Evolutionary conservation across 78 protist species (phyloP).

Genomic region (Guillardia theta): DNA sequence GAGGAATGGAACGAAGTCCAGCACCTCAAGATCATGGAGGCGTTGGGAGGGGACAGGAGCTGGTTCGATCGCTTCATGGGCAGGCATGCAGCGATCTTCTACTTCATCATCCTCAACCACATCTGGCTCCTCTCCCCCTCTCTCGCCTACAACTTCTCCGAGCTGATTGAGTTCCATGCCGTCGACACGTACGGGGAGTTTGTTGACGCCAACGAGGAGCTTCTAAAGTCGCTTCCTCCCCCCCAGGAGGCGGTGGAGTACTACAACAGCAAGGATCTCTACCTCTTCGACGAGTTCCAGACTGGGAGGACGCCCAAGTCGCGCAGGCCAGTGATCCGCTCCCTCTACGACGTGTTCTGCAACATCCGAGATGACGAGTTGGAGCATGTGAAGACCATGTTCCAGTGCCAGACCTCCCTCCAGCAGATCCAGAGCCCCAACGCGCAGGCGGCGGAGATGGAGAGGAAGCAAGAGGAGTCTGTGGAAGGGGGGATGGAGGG

Average conservation of each 20-base stretch:
- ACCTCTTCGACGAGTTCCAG: constrained; percentile 22
- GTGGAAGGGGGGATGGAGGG: too few species aligned
- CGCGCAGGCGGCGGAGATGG: background rate
- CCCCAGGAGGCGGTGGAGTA: background rate
- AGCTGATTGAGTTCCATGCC: constrained; percentile 12
- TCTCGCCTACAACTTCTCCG: background rate
- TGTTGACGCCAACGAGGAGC: background rate
- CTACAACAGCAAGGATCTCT: background rate
- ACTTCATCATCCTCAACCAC: background rate
- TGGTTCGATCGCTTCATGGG: background rate
- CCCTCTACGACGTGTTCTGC: background rate
- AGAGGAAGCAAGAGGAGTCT: background rate
- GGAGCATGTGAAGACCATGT: constrained; percentile 12
- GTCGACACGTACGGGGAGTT: constrained; percentile 20
- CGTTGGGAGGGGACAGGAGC: background rate
- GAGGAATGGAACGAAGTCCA: background rate
- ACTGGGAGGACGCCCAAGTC: background rate
- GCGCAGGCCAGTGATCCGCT: background rate
- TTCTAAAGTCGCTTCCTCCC: background rate
- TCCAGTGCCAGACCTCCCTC: background rate
- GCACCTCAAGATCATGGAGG: constrained; percentile 21
- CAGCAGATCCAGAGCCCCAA: background rate
- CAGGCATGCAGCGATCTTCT: background rate
- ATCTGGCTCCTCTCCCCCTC: background rate
- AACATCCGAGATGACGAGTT: constrained; percentile 8